Percentiles rank a stretch among this genome's conserved stretches.
Evolutionary conservation across 2,329 filamentous ascomycete genomes (phyloP).

Genomic region (Trichoderma koningiopsis): DNA sequence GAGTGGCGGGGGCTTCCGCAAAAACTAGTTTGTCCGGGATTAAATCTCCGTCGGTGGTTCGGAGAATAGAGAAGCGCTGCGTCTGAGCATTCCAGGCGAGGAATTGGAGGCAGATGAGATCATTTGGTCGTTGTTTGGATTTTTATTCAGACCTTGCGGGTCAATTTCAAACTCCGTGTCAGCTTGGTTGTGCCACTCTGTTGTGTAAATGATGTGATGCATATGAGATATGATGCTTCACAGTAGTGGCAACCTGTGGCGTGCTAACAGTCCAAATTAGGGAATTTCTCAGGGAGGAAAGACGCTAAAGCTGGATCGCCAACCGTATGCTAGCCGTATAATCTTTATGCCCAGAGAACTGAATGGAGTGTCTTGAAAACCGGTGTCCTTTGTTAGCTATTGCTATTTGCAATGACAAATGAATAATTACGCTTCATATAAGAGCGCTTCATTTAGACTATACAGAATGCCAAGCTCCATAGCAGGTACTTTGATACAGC

Average conservation of each 20-base stretch:
- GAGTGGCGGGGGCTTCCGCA: slow-evolving; percentile 7
- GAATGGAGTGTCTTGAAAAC: neutral
- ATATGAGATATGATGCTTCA: neutral
- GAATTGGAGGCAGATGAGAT: neutral
- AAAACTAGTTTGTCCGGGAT: slow-evolving; percentile 11
- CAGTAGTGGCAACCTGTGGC: neutral
- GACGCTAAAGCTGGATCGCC: neutral
- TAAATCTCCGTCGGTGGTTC: neutral
- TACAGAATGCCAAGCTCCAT: neutral
- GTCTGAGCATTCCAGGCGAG: neutral
- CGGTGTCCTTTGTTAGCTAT: neutral
- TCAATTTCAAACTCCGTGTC: neutral
- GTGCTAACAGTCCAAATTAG: neutral
- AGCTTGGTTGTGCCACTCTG: neutral
- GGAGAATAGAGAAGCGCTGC: neutral
- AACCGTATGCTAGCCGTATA: neutral
- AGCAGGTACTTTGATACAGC: slow-evolving; percentile 12
- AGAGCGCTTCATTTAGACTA: neutral
- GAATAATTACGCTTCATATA: neutral
- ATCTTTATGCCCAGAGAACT: neutral
- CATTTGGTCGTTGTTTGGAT: too few species aligned
- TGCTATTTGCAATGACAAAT: too few species aligned
- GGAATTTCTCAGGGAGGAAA: neutral
- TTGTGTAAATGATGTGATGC: neutral
- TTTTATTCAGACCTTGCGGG: neutral